A percentile compares a stretch with the other conserved stretches of the same genome.
phyloP scores from a whole-genome alignment of 495 filamentous ascomycete species.

The Letharia lupina region DNA sequence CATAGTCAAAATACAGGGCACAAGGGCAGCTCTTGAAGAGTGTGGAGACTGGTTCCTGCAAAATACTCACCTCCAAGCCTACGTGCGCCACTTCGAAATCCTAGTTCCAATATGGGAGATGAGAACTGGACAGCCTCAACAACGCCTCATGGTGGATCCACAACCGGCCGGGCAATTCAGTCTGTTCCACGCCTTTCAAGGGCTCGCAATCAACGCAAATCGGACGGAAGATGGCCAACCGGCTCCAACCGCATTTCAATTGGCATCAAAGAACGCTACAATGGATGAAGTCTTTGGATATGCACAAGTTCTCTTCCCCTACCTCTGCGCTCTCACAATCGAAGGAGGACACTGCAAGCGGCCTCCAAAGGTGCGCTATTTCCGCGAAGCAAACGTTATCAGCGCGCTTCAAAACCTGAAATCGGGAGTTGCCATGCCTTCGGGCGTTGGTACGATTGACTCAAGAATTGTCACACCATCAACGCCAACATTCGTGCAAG shows the following conservation, averaged over 20 bases:
- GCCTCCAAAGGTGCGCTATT: conserved; percentile 55
- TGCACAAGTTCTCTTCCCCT: conserved; percentile 47
- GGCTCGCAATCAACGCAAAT: conserved; percentile 24
- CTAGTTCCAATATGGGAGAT: conserved; percentile 67
- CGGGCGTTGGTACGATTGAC: neutral
- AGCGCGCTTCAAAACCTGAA: neutral
- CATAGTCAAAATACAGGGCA: conserved; percentile 61
- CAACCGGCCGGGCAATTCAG: neutral
- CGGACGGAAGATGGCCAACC: conserved; percentile 21
- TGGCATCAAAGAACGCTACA: conserved; percentile 55
- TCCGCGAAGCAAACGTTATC: conserved; percentile 27
- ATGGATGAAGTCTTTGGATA: conserved; percentile 59
- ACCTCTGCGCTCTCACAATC: conserved; percentile 57
- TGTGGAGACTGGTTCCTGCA: conserved; percentile 49
- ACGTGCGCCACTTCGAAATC: conserved; percentile 63
- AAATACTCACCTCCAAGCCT: conserved; percentile 48
- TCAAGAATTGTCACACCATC: neutral
- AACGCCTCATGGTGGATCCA: conserved; percentile 2
- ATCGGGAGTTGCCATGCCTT: neutral
- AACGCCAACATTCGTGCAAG: neutral
- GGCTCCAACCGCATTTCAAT: conserved; percentile 32
- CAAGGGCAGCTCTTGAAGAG: conserved; percentile 46
- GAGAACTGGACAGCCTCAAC: conserved; percentile 20
- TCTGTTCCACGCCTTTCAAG: conserved; percentile 14
- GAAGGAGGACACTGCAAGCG: conserved; percentile 69